phyloP scores from a whole-genome alignment of 148 eudicot species.

The Camellia granthamiana region DNA sequence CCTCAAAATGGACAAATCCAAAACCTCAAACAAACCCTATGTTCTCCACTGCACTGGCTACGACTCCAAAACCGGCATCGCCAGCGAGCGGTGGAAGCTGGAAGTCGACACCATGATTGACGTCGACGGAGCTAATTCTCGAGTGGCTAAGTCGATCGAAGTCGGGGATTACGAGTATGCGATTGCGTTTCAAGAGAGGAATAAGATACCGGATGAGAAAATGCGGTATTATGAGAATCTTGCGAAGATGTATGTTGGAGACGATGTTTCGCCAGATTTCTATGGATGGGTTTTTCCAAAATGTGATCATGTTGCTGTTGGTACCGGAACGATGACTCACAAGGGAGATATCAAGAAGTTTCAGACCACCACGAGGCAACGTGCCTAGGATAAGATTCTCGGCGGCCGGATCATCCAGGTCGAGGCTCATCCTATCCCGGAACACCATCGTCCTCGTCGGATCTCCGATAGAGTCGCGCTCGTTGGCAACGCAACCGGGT shows the following conservation, averaged over 20 bases:
- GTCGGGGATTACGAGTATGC: slow-evolving; percentile 96
- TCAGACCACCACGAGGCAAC: slow-evolving; percentile 65
- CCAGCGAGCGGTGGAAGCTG: slow-evolving; percentile 53
- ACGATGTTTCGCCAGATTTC: slow-evolving; percentile 90
- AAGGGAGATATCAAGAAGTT: slow-evolving; percentile 89
- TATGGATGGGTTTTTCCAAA: slow-evolving; percentile 88
- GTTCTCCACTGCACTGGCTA: slow-evolving; percentile 65
- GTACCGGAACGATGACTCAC: slow-evolving; percentile 93
- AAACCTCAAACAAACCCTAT: slow-evolving; percentile 41
- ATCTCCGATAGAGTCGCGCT: slow-evolving; percentile 65
- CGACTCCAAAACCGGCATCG: slow-evolving; percentile 58
- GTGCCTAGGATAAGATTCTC: slow-evolving; percentile 74
- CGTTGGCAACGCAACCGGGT: slow-evolving; percentile 88
- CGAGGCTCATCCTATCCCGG: slow-evolving; percentile 93
- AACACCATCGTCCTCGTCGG: slow-evolving; percentile 78
- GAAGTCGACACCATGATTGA: slow-evolving; percentile 90
- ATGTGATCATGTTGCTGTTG: slow-evolving; percentile 93
- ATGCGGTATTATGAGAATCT: slow-evolving; percentile 83
- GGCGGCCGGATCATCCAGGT: slow-evolving; percentile 87
- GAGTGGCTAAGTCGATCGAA: slow-evolving; percentile 74
- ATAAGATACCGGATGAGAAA: slow-evolving; percentile 72
- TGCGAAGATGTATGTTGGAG: slow-evolving; percentile 93
- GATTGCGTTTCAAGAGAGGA: slow-evolving; percentile 84
- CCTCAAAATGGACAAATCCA: slow-evolving; percentile 69
- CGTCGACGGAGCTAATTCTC: slow-evolving; percentile 90